Evolutionary conservation across 495 filamentous ascomycete genomes (phyloP).

Genomic region (Chaetomium tenue): DNA sequence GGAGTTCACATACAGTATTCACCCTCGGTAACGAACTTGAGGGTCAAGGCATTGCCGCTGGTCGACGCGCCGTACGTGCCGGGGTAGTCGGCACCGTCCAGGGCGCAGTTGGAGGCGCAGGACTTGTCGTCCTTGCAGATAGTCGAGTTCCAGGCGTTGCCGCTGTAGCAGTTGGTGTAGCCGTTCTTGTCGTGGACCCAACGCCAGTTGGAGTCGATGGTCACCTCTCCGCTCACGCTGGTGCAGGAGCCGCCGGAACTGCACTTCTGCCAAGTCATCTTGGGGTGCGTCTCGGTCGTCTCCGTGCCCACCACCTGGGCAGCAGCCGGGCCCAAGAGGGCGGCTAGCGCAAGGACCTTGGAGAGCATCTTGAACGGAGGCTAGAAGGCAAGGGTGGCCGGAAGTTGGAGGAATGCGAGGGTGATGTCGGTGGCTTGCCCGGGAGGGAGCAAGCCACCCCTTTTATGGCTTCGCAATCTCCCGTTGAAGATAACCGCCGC

Average conservation of each 20-base stretch:
- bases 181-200: constrained; percentile 44
- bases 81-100: constrained; percentile 51
- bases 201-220: constrained; percentile 55
- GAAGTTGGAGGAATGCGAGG: background rate
- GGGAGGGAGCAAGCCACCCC: background rate
- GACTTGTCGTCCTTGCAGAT: constrained; percentile 39
- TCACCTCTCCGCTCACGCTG: constrained; percentile 40
- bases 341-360: constrained; percentile 39
- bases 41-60: constrained; percentile 48
- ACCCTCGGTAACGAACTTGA: constrained; percentile 57
- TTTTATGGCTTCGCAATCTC: background rate
- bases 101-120: constrained; percentile 48
- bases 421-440: constrained; percentile 6
- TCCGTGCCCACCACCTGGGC: constrained; percentile 58
- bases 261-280: constrained; percentile 58
- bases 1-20: constrained; percentile 26
- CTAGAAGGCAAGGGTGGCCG: background rate
- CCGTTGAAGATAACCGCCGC: background rate
- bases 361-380: constrained; percentile 27
- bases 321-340: constrained; percentile 44
- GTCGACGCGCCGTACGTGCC: constrained; percentile 50
- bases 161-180: constrained; percentile 51
- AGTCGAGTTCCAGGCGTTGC: constrained; percentile 47
- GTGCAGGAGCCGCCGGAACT: constrained; percentile 51
- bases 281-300: constrained; percentile 56